A percentile compares a stretch with the other conserved stretches of the same genome.
Evolutionary conservation across 2,329 filamentous ascomycete species (phyloP).

Genomic region (Exophiala sideris): DNA sequence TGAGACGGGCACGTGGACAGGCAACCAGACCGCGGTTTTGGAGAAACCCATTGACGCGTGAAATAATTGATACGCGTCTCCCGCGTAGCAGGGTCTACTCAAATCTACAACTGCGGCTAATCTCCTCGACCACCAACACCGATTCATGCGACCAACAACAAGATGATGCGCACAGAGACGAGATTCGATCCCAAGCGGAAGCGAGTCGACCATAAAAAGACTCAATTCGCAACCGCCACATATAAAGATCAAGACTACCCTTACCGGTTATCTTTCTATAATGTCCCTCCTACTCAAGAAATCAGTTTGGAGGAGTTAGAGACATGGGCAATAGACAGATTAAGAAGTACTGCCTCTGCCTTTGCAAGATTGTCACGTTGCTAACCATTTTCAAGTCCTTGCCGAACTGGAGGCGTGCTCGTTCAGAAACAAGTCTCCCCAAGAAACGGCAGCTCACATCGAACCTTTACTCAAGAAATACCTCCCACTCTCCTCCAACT

Average conservation of each 20-base stretch:
- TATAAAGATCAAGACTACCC: slow-evolving; percentile 79
- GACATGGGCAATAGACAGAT: slow-evolving; percentile 92
- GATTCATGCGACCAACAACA: not conserved
- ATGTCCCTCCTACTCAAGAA: slow-evolving; percentile 81
- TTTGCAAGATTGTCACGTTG: too few species aligned
- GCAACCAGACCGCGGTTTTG: not conserved
- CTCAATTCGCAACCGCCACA: slow-evolving; percentile 74
- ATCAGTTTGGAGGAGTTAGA: slow-evolving; percentile 97
- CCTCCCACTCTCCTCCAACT: slow-evolving; percentile 74
- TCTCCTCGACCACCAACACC: not conserved
- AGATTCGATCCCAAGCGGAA: slow-evolving; percentile 66
- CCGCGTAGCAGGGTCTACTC: not conserved
- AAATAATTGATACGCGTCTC: not conserved
- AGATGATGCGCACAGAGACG: slow-evolving; percentile 45
- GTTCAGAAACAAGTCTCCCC: slow-evolving; percentile 82
- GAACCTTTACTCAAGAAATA: slow-evolving; percentile 82
- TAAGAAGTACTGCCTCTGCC: too few species aligned
- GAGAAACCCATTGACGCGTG: not conserved
- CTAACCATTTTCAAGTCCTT: slow-evolving; percentile 38
- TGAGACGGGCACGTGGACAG: too few species aligned
- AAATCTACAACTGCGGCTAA: not conserved
- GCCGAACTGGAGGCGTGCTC: slow-evolving; percentile 77
- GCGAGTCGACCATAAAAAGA: slow-evolving; percentile 75
- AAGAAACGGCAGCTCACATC: slow-evolving; percentile 81
- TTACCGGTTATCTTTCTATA: slow-evolving; percentile 88